phyloP scores from a whole-genome alignment of 257 asterid genomes.

The Solanum pimpinellifolium region DNA sequence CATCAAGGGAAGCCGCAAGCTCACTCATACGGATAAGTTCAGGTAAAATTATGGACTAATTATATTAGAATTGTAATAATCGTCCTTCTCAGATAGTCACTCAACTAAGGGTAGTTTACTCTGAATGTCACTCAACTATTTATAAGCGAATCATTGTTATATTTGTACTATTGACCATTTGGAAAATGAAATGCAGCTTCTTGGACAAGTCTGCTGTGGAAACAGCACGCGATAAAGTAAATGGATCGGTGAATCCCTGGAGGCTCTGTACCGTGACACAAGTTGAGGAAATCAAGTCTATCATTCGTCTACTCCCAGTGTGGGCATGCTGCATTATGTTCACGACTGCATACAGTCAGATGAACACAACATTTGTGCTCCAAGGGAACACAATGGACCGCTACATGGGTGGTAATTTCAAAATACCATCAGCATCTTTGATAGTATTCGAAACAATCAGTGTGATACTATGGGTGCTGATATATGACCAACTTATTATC shows the following conservation, averaged over 20 bases:
- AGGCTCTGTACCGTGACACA: conserved; percentile 66
- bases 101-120: neutral
- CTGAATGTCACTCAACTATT: neutral
- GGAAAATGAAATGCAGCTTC: conserved; percentile 23
- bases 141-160: too few relatives aligned
- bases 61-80: neutral
- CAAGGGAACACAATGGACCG: conserved; percentile 84
- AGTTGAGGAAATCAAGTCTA: conserved; percentile 67
- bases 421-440: conserved; percentile 63
- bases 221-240: conserved; percentile 18
- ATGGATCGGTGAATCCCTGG: conserved; percentile 36
- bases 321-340: conserved; percentile 72
- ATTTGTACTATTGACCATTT: neutral
- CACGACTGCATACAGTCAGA: conserved; percentile 55
- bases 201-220: conserved; percentile 75
- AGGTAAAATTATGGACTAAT: conserved; percentile 18
- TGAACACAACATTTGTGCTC: conserved; percentile 11
- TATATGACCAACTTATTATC: conserved; percentile 41
- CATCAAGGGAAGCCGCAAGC: conserved; percentile 54
- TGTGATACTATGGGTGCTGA: conserved; percentile 1
- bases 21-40: conserved; percentile 55
- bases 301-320: conserved; percentile 48
- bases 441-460: conserved; percentile 21
- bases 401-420: conserved; percentile 48
- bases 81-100: neutral